These are phyloP conservation scores for Asterophora parasitica DNA, from an alignment of 768 basidiomycete species.

Conservation along the genomic window DNA sequence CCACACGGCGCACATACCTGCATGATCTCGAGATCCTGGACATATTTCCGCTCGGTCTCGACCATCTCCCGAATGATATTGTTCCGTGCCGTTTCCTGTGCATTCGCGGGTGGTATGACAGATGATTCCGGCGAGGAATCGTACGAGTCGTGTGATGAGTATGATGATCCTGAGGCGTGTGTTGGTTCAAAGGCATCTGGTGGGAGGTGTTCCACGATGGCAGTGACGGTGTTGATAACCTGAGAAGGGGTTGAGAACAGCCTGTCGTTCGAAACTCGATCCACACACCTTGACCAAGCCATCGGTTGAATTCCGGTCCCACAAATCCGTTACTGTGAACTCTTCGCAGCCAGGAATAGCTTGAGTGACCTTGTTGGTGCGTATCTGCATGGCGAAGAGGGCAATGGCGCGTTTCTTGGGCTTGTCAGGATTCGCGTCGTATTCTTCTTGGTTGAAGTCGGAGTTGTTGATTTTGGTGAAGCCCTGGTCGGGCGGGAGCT, in stretches of 20 bases:
- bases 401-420: constrained; percentile 89
- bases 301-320: constrained; percentile 87
- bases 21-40: constrained; percentile 93
- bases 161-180: constrained; percentile 52
- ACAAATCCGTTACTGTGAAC: constrained; percentile 90
- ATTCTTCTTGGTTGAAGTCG: constrained; percentile 59
- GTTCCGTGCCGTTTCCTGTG: constrained; percentile 63
- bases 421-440: constrained; percentile 71
- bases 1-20: constrained; percentile 53
- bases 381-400: constrained; percentile 87
- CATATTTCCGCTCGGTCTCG: constrained; percentile 94
- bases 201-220: constrained; percentile 75
- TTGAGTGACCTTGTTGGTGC: constrained; percentile 52
- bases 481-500: constrained; percentile 64
- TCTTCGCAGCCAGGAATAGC: constrained; percentile 67
- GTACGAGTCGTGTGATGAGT: constrained; percentile 53
- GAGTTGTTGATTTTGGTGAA: constrained; percentile 58
- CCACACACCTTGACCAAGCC: constrained; percentile 85
- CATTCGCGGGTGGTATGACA: constrained; percentile 41
- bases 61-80: constrained; percentile 86
- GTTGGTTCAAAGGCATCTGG: constrained; percentile 60
- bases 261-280: constrained; percentile 1
- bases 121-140: constrained; percentile 49
- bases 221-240: constrained; percentile 88
- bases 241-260: constrained; percentile 24